Base-by-base conservation (phyloP, 2,329 filamentous ascomycete genomes). In the Hypomyces perniciosus region DNA sequence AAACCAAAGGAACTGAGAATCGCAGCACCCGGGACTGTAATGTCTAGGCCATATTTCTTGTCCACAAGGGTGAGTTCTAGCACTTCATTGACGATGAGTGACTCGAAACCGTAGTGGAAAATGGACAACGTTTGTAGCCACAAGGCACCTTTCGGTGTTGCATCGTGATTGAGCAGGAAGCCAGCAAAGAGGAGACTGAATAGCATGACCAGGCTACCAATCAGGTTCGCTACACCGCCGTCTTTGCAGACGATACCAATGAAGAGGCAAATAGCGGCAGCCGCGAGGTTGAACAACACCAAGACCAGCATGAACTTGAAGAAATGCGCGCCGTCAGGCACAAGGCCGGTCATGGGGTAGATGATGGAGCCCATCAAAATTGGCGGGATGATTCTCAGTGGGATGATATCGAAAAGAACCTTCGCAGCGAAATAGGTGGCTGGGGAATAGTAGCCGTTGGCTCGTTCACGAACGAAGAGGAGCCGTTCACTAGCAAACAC, bases 31-130 rank as follows among this genome's bases (percentile, higher is more conserved):
- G 93, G 93, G 0, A 99, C 90, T 47, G 93, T 92, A 56, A 99
- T 99, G 62, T 97, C 90, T 5, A 99, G 80, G 5, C 93, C 93
- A 57, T 96, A 96, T 70, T 97, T 95, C 68, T 93, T 86, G 67
- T 99, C 93, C 39, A 95, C 82, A 28, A 99, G 79, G 0, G 88
- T 92, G 40, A 99, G 76, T 61, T 90, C 89, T 28, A 90, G 84
- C 43, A 96, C 95, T 72, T 99, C 93, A 64, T 97, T 99, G 60
- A 99, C 93, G 56, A 97, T 95, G 10, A 99, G 79, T 2, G 89
- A 88, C 74, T 99, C 93, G 61, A 97, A 97, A 5, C 86, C 92
- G 65, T 95, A 99, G 67, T 99, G 93, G 79, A 99, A 99, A 56
- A 99, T 99, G 2, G 91, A 96, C 7, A 99, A 73, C 71, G 81